Base-by-base conservation (phyloP, 192 early-diverging fungal genomes). In the Nowakowskiella sp. region DNA sequence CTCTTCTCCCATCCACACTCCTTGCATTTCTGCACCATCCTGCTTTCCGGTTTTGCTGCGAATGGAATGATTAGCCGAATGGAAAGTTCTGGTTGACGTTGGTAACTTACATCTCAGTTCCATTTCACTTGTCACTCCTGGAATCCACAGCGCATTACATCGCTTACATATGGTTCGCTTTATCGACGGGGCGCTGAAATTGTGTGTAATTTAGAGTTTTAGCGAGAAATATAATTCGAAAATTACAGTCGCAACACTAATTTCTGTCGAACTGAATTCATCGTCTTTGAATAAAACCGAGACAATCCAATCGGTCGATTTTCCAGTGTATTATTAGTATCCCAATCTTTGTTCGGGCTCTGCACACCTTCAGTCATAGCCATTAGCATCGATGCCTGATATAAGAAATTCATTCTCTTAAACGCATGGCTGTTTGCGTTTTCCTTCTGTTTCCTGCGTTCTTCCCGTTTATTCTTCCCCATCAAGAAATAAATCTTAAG, bases 351-450 rank as follows among this genome's bases (percentile, higher is more conserved):
- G n/a, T n/a, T n/a, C n/a, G 6, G 6, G 25, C 19, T 50, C 31
- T 50, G n/a, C 31, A 21, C 42, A 36, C 21, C 25, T 27, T 19
- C 10, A 16, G 74, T 53, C 10, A 66, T 68, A 7, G 82, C 64
- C 73, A 81, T 70, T 21, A 74, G 65, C 29, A 58, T 62, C 2
- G 81, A 66, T 4, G 81, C 81, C 33, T 83, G 81, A 45, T 83
- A 72, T 21, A 85, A 48, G 50, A 74, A 83, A 48, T 81, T 81
- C 76, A 85, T 79, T 10, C 81, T 67, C 39, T 80, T 68, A 58
- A 73, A 78, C 27, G 73, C 61, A 46, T 84, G n/a, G n/a, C n/a
- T n/a, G n/a, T n/a, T n/a, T n/a, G n/a, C n/a, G n/a, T n/a, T n/a
- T n/a, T n/a, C n/a, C n/a, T n/a, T n/a, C n/a, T n/a, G n/a, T n/a